phyloP scores from a whole-genome alignment of 192 early-diverging fungal genomes.

The Podochytrium sp. region DNA sequence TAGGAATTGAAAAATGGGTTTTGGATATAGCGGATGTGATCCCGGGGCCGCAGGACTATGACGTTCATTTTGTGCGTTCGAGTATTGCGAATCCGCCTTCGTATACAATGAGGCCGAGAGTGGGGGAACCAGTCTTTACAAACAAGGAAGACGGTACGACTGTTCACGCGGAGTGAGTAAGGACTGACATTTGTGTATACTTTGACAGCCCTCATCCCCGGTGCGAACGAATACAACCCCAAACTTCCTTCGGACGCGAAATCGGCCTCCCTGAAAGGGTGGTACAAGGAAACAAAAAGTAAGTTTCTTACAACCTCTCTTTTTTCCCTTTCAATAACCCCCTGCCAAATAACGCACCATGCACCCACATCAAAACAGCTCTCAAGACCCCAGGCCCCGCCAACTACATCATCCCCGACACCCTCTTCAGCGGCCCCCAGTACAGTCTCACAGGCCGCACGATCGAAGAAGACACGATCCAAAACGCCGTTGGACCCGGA shows the following conservation, averaged over 20 bases:
- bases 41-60: constrained; percentile 59
- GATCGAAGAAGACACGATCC: constrained; percentile 34
- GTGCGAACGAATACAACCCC: constrained; percentile 52
- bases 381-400: constrained; percentile 61
- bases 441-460: constrained; percentile 43
- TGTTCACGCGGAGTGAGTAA: too few species aligned
- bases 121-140: constrained; percentile 42
- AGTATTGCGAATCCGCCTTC: constrained; percentile 39
- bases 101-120: constrained; percentile 39
- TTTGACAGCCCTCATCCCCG: constrained; percentile 28
- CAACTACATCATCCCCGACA: constrained; percentile 56
- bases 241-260: constrained; percentile 43
- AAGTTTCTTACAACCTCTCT: constrained; percentile 9
- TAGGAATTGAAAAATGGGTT: too few species aligned
- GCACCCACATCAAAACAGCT: constrained; percentile 17
- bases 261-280: constrained; percentile 55
- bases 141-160: constrained; percentile 38
- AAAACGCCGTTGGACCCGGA: constrained; percentile 43
- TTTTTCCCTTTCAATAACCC: too few species aligned
- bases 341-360: too few species aligned
- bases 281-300: constrained; percentile 55
- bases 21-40: constrained; percentile 46
- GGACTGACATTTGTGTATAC: too few species aligned
- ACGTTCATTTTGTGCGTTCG: constrained; percentile 33
- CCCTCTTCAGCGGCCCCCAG: constrained; percentile 51